These are phyloP conservation scores for Rutstroemia sydowiana DNA, from an alignment of 2,329 filamentous ascomycete species.

Conservation along the genomic window DNA sequence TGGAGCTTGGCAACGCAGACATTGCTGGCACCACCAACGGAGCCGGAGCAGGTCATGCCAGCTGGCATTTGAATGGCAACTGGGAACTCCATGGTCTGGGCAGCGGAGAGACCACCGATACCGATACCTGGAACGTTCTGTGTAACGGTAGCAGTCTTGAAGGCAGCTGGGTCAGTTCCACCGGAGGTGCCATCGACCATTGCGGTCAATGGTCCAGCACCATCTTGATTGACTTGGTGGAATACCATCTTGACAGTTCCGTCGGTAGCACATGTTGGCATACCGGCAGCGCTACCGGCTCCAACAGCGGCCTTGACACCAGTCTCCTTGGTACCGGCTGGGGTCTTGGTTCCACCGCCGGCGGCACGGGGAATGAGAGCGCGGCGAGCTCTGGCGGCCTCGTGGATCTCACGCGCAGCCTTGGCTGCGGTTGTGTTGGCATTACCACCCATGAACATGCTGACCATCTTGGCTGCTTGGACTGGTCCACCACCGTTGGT, in stretches of 20 bases:
- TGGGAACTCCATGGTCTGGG: conserved; percentile 56
- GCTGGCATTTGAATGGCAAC: conserved; percentile 57
- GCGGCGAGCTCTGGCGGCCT: conserved; percentile 48
- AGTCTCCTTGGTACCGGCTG: conserved; percentile 40
- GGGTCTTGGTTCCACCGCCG: conserved; percentile 39
- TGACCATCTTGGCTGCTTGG: conserved; percentile 48
- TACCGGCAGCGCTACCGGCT: conserved; percentile 39
- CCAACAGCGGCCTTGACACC: conserved; percentile 49
- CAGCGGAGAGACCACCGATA: conserved; percentile 45
- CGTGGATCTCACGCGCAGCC: conserved; percentile 67
- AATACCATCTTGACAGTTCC: conserved; percentile 57
- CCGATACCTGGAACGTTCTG: conserved; percentile 51
- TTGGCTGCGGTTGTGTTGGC: conserved; percentile 35
- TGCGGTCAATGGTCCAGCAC: conserved; percentile 56
- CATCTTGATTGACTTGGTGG: conserved; percentile 66
- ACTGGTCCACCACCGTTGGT: conserved; percentile 54
- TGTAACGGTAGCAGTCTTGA: conserved; percentile 50
- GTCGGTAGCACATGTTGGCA: conserved; percentile 54
- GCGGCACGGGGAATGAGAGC: conserved; percentile 27
- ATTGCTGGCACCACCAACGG: conserved; percentile 49
- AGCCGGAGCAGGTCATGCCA: conserved; percentile 59
- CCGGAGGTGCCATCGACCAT: conserved; percentile 56
- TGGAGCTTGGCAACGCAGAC: conserved; percentile 60
- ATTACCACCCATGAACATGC: conserved; percentile 50
- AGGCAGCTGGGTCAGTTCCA: conserved; percentile 52